phyloP scores from a whole-genome alignment of 345 rosid genomes.

The Erodium maritimum region DNA sequence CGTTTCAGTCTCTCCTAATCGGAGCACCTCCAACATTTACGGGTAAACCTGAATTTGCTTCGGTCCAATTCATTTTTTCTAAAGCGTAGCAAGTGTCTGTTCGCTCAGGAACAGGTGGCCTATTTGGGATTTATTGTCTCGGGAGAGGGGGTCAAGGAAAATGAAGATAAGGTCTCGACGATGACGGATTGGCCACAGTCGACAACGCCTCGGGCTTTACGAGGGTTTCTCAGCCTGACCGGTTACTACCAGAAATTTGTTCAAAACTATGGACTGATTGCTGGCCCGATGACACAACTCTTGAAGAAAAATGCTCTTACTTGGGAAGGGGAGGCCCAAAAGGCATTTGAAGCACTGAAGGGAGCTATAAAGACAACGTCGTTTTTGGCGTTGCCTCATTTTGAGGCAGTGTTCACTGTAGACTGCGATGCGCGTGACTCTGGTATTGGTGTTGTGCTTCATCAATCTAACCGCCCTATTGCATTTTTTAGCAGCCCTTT shows the following conservation, averaged over 20 bases:
- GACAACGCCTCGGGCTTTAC: background rate
- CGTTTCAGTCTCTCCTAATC: background rate
- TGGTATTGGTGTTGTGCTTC: background rate
- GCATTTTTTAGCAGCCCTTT: background rate
- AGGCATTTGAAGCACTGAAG: background rate
- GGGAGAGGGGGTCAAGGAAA: no score
- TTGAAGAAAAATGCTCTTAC: background rate
- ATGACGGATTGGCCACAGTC: background rate
- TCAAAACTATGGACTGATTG: background rate
- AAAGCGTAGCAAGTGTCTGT: no score
- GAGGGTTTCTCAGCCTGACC: background rate
- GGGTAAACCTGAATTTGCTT: background rate
- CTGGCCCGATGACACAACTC: background rate
- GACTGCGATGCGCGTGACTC: background rate
- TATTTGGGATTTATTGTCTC: no score
- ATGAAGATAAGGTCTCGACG: background rate
- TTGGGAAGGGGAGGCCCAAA: background rate
- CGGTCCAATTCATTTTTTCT: background rate
- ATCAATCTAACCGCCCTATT: background rate
- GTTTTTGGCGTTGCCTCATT: background rate
- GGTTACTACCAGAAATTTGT: background rate
- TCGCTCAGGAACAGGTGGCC: no score
- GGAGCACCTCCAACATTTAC: no score
- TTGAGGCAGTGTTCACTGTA: background rate
- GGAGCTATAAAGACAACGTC: background rate